These are phyloP conservation scores for Cytospora leucostoma DNA, from an alignment of 2,329 filamentous ascomycete species.

Conservation along the genomic window DNA sequence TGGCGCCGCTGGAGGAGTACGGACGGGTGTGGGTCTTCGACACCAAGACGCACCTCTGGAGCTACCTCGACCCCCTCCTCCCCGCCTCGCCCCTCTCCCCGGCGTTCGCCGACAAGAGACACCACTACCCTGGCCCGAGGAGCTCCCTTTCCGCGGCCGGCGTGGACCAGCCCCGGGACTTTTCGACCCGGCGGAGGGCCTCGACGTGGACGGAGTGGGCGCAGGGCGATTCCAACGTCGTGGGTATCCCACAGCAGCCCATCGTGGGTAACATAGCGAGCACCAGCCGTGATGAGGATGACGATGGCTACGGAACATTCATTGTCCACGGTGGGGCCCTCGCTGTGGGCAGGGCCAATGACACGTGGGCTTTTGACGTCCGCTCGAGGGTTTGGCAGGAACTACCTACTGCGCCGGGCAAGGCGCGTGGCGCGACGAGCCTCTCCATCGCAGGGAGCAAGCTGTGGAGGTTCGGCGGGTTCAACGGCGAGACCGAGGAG, in stretches of 20 bases:
- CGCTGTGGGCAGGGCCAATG: conserved; percentile 54
- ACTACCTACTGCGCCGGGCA: conserved; percentile 66
- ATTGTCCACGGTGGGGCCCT: conserved; percentile 78
- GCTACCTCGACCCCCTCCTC: conserved; percentile 58
- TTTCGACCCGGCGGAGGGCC: conserved; percentile 31
- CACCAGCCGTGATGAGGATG: conserved; percentile 60
- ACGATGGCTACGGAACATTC: conserved; percentile 65
- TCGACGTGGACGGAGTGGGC: conserved; percentile 56
- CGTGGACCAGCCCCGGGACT: conserved; percentile 58
- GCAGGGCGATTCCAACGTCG: conserved; percentile 54
- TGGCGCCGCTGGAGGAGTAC: conserved; percentile 71
- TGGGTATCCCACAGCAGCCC: conserved; percentile 61
- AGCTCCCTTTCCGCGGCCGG: conserved; percentile 69
- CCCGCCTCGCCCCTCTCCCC: conserved; percentile 39
- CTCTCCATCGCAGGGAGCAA: conserved; percentile 65
- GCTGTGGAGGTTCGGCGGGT: conserved; percentile 80
- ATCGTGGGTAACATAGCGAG: conserved; percentile 59
- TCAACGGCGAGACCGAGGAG: conserved; percentile 68
- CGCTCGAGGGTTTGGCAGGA: conserved; percentile 65
- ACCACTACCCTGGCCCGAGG: conserved; percentile 60
- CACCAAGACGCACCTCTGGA: conserved; percentile 65
- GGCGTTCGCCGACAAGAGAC: conserved; percentile 31
- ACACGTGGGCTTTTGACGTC: conserved; percentile 80
- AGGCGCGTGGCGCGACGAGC: conserved; percentile 65
- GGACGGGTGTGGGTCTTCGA: conserved; percentile 79